Conservation (phyloP, 2,329 filamentous ascomycete genomes). For the Aspergillus hortae region DNA sequence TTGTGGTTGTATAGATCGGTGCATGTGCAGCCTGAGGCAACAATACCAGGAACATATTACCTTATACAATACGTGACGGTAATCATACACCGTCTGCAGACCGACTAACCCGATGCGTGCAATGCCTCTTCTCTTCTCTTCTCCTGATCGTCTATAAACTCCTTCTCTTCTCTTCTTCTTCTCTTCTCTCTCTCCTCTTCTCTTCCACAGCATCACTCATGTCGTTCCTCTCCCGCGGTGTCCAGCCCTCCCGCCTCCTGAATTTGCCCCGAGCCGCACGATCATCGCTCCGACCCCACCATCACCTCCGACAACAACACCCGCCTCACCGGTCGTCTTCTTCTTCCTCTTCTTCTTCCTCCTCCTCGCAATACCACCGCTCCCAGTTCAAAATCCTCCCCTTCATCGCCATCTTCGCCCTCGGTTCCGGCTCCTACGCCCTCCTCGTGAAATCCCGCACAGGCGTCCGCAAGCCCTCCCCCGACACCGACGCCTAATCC, state of each 20-base stretch:
- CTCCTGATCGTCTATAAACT: not conserved
- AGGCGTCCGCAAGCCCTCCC: slow-evolving; percentile 37
- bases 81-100: not conserved
- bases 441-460: slow-evolving; percentile 50
- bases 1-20: not conserved
- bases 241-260: slow-evolving; percentile 1
- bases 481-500: not conserved
- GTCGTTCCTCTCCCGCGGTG: slow-evolving; percentile 1
- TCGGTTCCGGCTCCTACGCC: slow-evolving; percentile 49
- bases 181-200: not conserved
- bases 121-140: not conserved
- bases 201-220: not conserved
- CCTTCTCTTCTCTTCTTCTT: not conserved
- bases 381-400: slow-evolving; percentile 42
- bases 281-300: slow-evolving; percentile 14
- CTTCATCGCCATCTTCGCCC: slow-evolving; percentile 42
- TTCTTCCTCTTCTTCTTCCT: slow-evolving; percentile 7
- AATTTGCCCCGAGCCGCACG: slow-evolving; percentile 4
- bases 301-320: slow-evolving; percentile 8
- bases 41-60: not conserved
- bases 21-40: not conserved
- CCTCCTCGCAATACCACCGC: slow-evolving; percentile 24
- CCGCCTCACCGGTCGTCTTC: slow-evolving; percentile 10
- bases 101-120: not conserved
- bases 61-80: not conserved